Evolutionary conservation across 345 rosid species (phyloP).

Genomic region (Toxicodendron radicans): DNA sequence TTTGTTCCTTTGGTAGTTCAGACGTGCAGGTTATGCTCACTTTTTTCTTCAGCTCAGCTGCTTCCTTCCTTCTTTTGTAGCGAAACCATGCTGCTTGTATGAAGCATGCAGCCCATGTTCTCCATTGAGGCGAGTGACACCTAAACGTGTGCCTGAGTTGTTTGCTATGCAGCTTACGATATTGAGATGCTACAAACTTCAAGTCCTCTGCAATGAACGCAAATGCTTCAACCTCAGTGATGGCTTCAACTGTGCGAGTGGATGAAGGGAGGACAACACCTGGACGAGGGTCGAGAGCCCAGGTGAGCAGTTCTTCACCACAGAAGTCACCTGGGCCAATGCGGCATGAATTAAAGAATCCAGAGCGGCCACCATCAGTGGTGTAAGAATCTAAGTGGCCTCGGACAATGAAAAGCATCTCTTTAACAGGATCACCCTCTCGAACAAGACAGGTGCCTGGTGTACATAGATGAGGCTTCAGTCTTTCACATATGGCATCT

Average conservation of each 20-base stretch:
- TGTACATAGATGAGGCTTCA: conserved; percentile 43
- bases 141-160: conserved; percentile 43
- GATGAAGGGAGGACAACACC: conserved; percentile 46
- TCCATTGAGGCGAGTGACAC: conserved; percentile 58
- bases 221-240: conserved; percentile 54
- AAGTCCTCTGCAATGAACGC: conserved; percentile 49
- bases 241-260: conserved; percentile 49
- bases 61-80: conserved; percentile 38
- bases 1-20: neutral
- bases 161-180: conserved; percentile 49
- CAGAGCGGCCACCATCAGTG: conserved; percentile 52
- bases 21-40: conserved; percentile 18
- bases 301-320: conserved; percentile 55
- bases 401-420: conserved; percentile 58
- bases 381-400: conserved; percentile 53
- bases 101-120: conserved; percentile 60
- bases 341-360: conserved; percentile 50
- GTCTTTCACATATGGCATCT: conserved; percentile 58
- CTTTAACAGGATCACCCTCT: conserved; percentile 54
- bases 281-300: conserved; percentile 57
- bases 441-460: conserved; percentile 38
- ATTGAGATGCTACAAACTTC: conserved; percentile 54
- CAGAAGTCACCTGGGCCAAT: conserved; percentile 60
- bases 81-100: conserved; percentile 55
- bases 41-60: conserved; percentile 33